Evolutionary conservation across 768 basidiomycete genomes (phyloP).

Genomic region (Symmetrospora coprosmae): DNA sequence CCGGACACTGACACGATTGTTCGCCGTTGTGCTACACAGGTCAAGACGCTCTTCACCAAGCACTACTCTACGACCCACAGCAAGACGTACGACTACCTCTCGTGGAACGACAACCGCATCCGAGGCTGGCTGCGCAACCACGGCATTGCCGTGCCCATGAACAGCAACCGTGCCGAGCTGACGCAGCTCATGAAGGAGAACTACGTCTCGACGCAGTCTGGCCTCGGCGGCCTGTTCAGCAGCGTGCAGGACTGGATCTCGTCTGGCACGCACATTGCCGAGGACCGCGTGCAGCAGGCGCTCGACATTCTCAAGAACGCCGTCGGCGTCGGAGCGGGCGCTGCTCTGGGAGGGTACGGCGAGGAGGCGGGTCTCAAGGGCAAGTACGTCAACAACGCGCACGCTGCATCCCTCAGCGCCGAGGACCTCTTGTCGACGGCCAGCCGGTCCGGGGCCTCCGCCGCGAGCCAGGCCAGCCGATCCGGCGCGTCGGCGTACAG

Average conservation of each 20-base stretch:
- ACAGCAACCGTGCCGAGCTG: constrained; percentile 56
- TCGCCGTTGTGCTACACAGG: constrained; percentile 16
- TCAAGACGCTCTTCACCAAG: constrained; percentile 53
- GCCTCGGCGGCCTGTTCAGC: constrained; percentile 47
- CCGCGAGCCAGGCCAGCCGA: constrained; percentile 13
- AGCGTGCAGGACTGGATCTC: constrained; percentile 55
- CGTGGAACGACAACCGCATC: constrained; percentile 82
- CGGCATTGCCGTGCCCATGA: constrained; percentile 44
- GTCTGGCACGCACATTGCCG: constrained; percentile 54
- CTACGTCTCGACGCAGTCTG: constrained; percentile 53
- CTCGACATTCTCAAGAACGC: constrained; percentile 38
- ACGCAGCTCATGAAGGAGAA: constrained; percentile 45
- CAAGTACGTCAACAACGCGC: constrained; percentile 31
- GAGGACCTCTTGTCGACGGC: constrained; percentile 33
- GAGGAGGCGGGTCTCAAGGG: constrained; percentile 34
- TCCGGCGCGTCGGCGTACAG: constrained; percentile 33
- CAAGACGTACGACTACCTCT: constrained; percentile 52
- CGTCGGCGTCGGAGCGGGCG: constrained; percentile 29
- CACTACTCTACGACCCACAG: constrained; percentile 46
- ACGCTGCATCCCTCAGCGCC: constrained; percentile 28
- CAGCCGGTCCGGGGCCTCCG: constrained; percentile 34
- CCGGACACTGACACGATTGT: neutral
- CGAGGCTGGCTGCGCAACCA: constrained; percentile 72
- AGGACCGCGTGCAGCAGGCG: constrained; percentile 54
- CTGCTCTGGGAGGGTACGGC: constrained; percentile 30